These are phyloP conservation scores for Coniochaeta sp. DNA, from an alignment of 2,329 filamentous ascomycete species.

Conservation along the genomic window DNA sequence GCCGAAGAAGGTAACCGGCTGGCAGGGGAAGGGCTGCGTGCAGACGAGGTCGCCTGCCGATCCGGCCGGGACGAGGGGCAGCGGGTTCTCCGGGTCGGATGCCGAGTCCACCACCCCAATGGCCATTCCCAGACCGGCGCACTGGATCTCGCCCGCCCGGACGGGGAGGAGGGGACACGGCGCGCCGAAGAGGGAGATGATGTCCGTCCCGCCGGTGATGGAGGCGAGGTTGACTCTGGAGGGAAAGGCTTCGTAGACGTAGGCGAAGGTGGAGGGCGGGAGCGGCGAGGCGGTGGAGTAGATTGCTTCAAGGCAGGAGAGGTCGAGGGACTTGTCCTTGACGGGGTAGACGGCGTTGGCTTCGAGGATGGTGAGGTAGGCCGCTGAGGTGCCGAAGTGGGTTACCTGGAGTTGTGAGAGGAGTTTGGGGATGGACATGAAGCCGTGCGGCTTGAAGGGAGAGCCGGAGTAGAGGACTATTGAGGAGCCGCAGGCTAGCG, in stretches of 20 bases:
- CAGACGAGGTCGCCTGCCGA: conserved; percentile 86
- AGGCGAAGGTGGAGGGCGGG: conserved; percentile 86
- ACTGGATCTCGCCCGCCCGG: conserved; percentile 67
- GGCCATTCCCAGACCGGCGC: conserved; percentile 73
- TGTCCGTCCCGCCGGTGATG: conserved; percentile 95
- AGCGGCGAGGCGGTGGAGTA: conserved; percentile 93
- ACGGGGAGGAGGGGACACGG: conserved; percentile 73
- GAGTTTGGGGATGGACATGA: conserved; percentile 75
- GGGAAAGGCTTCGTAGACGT: conserved; percentile 81
- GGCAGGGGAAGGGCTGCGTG: conserved; percentile 77
- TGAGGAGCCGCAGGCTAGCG: conserved; percentile 73
- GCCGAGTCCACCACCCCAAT: conserved; percentile 52
- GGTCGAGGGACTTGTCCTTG: conserved; percentile 43
- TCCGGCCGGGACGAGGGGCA: conserved; percentile 40
- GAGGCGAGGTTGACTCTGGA: conserved; percentile 76
- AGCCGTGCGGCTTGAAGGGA: conserved; percentile 73
- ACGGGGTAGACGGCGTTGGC: conserved; percentile 62
- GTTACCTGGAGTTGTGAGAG: conserved; percentile 77
- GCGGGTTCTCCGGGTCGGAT: conserved; percentile 44
- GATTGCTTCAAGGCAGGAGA: conserved; percentile 68
- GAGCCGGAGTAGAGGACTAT: conserved; percentile 89
- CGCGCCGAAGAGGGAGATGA: conserved; percentile 88
- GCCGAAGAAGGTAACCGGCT: conserved; percentile 87
- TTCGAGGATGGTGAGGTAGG: conserved; percentile 87
- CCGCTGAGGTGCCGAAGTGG: conserved; percentile 91